Conservation (phyloP, 306 rosid genomes). For the Chamaecrista fasciculata region DNA sequence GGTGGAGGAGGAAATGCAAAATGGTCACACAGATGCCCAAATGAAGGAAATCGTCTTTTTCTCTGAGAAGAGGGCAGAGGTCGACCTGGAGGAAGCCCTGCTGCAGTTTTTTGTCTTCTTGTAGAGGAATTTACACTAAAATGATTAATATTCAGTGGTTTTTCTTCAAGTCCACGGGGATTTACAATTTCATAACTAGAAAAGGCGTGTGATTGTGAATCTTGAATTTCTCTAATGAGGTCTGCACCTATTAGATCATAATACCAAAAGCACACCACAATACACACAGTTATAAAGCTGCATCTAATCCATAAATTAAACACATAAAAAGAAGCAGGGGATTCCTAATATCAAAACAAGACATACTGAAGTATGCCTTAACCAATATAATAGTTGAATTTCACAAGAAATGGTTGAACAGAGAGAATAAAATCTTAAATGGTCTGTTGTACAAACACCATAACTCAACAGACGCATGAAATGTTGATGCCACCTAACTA, state of each 20-base stretch:
- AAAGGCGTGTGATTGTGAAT: constrained; percentile 34
- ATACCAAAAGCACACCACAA: constrained; percentile 38
- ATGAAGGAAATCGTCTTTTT: constrained; percentile 36
- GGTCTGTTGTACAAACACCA: not conserved
- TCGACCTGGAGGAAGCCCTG: constrained; percentile 30
- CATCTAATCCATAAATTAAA: constrained; percentile 25
- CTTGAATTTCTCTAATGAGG: constrained; percentile 48
- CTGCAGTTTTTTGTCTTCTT: constrained; percentile 29
- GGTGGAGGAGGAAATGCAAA: constrained; percentile 94
- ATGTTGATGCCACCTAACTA: not conserved
- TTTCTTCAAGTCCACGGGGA: constrained; percentile 36
- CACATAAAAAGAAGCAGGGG: constrained; percentile 10
- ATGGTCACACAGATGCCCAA: constrained; percentile 52
- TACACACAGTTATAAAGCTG: constrained; percentile 19
- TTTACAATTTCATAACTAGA: constrained; percentile 31
- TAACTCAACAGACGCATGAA: not conserved
- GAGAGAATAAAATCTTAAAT: constrained; percentile 12
- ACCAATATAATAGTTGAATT: constrained; percentile 9
- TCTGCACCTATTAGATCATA: constrained; percentile 58
- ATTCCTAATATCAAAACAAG: constrained; percentile 7
- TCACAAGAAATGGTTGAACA: constrained; percentile 4
- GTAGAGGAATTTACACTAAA: constrained; percentile 32
- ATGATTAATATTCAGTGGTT: constrained; percentile 34
- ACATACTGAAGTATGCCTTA: constrained; percentile 6
- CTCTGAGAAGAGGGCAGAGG: constrained; percentile 31